Evolutionary conservation across 1,284 basidiomycete species (phyloP).

Genomic region (Moesziomyces sp.): DNA sequence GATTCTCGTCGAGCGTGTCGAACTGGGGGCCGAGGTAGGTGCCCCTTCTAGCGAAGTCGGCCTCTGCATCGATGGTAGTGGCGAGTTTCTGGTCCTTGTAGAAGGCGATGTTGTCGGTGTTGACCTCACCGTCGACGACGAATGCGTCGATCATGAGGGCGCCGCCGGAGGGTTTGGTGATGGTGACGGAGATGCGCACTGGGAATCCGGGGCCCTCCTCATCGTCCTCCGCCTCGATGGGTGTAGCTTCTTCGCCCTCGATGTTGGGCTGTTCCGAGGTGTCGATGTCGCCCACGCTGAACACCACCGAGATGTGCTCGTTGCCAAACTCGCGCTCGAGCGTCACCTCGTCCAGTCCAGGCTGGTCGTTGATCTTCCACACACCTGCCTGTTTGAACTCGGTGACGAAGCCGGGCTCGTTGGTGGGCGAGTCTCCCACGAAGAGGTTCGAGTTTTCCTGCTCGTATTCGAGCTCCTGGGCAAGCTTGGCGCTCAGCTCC

Average conservation of each 20-base stretch:
- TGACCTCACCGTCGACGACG: constrained; percentile 78
- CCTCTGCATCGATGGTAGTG: constrained; percentile 83
- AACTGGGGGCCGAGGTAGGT: constrained; percentile 94
- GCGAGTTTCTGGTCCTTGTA: constrained; percentile 81
- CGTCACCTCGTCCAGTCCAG: constrained; percentile 83
- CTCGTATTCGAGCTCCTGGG: constrained; percentile 88
- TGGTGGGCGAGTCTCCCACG: constrained; percentile 59
- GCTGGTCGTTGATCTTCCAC: constrained; percentile 81
- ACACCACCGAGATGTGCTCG: constrained; percentile 72
- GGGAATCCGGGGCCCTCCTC: constrained; percentile 70
- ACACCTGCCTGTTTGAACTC: constrained; percentile 79
- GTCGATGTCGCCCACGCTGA: constrained; percentile 64
- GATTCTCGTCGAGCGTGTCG: constrained; percentile 84
- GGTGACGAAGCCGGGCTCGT: constrained; percentile 79
- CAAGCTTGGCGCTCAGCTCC: constrained; percentile 78
- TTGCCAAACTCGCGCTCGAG: constrained; percentile 87
- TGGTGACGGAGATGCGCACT: constrained; percentile 80
- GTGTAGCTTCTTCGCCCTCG: constrained; percentile 69
- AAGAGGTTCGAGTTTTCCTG: constrained; percentile 71
- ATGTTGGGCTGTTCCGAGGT: constrained; percentile 42
- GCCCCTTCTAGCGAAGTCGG: constrained; percentile 90
- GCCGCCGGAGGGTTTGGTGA: constrained; percentile 78
- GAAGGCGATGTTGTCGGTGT: constrained; percentile 88
- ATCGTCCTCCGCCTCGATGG: constrained; percentile 59
- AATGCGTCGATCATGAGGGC: constrained; percentile 64